Evolutionary conservation across 2,329 filamentous ascomycete species (phyloP), one percentile per base, ranked within the genome.

Genomic region (Colletotrichum paranaense): DNA sequence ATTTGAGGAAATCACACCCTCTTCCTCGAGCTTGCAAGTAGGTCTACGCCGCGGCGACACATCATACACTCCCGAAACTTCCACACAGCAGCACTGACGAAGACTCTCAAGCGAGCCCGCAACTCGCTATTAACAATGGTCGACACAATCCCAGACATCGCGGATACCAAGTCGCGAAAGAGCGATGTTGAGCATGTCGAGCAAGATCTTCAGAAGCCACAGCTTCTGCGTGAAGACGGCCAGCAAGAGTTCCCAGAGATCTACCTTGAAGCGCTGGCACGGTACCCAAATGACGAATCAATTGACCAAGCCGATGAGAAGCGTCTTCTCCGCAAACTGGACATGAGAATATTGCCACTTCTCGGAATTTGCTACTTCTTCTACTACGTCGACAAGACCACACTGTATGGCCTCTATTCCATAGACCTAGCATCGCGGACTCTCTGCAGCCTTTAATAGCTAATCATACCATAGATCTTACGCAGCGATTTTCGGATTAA

Each of bases 401-500:
- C 74, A 8, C 19, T 75, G 74, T 73, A 26, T 26, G 26, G 26
- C 26, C 26, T 26, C 26, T 26, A 4, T 26, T 26, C 26, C 26
- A 26, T 26, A 26, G 26, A 26, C 26, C 26, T 4, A 4, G 26
- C 26, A 4, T 26, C 26, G 16, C 38, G 14, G 38, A 16, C 38
- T 2, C n/a, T 11, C 26, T 12, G n/a, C 7, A 11, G 4, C 28
- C 5, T 4, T 11, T 42, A 26, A 26, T 26, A 14, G 22, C 70
- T 69, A 2, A 69, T 32, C 7, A 12, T 4, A 9, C 4, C 2
- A 19, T 30, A 70, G 73, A 42, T 89, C 87, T 1, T 92, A 92
- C 75, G 91, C 91, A 0, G 90, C 91, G 24, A 90, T 93, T 62
- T 92, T 92, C 71, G 90, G 90, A 1, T 88, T 93, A 72, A 84